These are phyloP conservation scores for Cyclotella sp. DNA, from an alignment of 108 stramenopile species.

Conservation along the genomic window DNA sequence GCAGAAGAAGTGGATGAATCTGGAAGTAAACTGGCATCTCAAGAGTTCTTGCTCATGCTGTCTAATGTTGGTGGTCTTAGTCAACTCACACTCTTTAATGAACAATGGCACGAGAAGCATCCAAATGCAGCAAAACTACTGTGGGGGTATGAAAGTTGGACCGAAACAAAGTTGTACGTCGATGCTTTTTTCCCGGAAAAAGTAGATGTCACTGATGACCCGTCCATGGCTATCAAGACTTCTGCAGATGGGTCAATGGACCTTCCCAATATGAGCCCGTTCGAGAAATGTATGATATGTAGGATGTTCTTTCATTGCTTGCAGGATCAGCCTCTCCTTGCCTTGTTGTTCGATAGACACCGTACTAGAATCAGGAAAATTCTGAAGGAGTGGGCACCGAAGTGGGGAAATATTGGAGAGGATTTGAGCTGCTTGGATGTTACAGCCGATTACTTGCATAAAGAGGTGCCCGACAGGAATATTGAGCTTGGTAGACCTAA, in stretches of 20 bases:
- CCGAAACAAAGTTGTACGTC: conserved; percentile 24
- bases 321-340: conserved; percentile 1
- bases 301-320: conserved; percentile 18
- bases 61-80: conserved; percentile 16
- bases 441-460: conserved; percentile 1
- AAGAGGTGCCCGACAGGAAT: conserved; percentile 8
- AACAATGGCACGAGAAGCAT: conserved; percentile 39
- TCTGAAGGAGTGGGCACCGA: conserved; percentile 28
- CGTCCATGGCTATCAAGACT: neutral
- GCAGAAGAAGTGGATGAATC: too few relatives aligned
- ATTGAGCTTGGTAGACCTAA: neutral
- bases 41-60: neutral
- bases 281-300: conserved; percentile 20
- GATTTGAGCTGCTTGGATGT: too few relatives aligned
- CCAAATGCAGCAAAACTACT: conserved; percentile 28
- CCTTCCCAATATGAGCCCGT: neutral
- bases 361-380: conserved; percentile 13
- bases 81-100: conserved; percentile 31
- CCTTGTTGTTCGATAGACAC: conserved; percentile 6
- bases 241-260: neutral
- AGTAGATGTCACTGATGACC: neutral
- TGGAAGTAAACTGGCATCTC: neutral
- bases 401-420: neutral
- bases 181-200: conserved; percentile 4
- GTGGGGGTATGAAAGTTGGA: conserved; percentile 30